Conservation (phyloP, 371 early-diverging fungal genomes). For the Circinella umbellata region DNA sequence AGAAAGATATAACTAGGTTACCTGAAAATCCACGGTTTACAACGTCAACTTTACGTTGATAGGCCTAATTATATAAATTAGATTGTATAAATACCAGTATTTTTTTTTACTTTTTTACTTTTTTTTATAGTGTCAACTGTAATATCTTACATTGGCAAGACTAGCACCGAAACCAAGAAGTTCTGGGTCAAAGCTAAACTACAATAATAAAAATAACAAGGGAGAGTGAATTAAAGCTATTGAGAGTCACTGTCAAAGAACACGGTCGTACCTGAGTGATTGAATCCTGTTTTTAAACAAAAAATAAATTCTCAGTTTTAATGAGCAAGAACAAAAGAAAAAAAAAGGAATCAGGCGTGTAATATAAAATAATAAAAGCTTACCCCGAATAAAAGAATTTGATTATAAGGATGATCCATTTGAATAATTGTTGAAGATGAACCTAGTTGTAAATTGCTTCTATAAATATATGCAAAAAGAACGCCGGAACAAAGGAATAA, state of each 20-base stretch:
- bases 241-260: background rate
- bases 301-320: background rate
- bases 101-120: background rate
- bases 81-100: no score
- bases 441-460: background rate
- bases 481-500: background rate
- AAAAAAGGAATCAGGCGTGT: background rate
- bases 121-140: background rate
- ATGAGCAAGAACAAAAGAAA: background rate
- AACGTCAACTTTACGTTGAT: conserved; percentile 77
- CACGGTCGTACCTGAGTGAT: conserved; percentile 66
- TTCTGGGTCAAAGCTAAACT: conserved; percentile 68
- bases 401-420: conserved; percentile 31
- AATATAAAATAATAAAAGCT: background rate
- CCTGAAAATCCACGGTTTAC: conserved; percentile 83
- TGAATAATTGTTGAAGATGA: background rate
- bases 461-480: background rate
- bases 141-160: conserved; percentile 56
- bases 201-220: background rate
- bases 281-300: conserved; percentile 67
- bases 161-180: conserved; percentile 72
- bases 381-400: conserved; percentile 31
- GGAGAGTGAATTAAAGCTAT: background rate
- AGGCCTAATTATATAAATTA: conserved; percentile 40
- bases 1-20: conserved; percentile 17